Conservation (phyloP, 768 basidiomycete genomes). For the Kwoniella pini region DNA sequence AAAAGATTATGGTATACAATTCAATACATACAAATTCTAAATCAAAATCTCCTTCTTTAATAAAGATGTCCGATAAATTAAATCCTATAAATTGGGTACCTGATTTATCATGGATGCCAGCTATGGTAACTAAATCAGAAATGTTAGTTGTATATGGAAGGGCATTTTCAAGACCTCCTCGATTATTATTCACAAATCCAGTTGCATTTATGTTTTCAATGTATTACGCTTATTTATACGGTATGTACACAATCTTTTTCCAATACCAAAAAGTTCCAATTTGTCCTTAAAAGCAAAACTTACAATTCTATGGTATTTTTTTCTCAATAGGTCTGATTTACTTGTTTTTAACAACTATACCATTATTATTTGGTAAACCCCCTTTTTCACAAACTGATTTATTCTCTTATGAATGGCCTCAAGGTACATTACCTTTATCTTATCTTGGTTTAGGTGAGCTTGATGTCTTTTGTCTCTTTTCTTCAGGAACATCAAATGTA, state of each 20-base stretch:
- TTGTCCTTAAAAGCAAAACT: too few species aligned
- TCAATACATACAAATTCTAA: slow-evolving; percentile 21
- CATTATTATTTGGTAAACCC: slow-evolving; percentile 38
- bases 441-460: slow-evolving; percentile 47
- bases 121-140: slow-evolving; percentile 41
- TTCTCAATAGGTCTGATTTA: slow-evolving; percentile 37
- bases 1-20: slow-evolving; percentile 40
- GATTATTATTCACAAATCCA: slow-evolving; percentile 46
- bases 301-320: too few species aligned
- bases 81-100: slow-evolving; percentile 14
- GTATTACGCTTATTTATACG: slow-evolving; percentile 51
- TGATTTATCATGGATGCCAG: slow-evolving; percentile 43
- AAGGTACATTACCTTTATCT: slow-evolving; percentile 36
- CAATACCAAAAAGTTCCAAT: too few species aligned
- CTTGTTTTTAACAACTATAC: slow-evolving; percentile 46
- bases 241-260: too few species aligned
- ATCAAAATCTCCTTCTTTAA: not conserved
- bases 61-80: not conserved
- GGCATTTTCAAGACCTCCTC: slow-evolving; percentile 44
- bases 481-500: too few species aligned
- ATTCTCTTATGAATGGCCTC: slow-evolving; percentile 41
- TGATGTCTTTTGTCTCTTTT: not conserved
- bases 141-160: slow-evolving; percentile 31
- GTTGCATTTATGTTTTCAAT: slow-evolving; percentile 42
- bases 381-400: slow-evolving; percentile 35